Conservation (phyloP, 208 protist genomes). For the Leishmania amazonensis region DNA sequence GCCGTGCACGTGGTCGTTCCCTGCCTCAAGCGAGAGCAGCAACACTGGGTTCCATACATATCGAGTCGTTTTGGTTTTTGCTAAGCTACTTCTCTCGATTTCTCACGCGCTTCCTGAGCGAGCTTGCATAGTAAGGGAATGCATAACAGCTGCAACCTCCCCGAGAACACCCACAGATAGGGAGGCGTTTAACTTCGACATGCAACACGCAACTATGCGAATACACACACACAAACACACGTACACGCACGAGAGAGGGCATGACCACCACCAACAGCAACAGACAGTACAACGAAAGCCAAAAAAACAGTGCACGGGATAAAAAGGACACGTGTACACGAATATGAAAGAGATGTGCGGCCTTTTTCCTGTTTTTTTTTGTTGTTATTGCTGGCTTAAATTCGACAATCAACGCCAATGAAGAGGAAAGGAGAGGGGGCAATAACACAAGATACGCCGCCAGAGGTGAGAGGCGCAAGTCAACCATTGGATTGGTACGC, state of each 20-base stretch:
- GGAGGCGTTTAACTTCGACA: neutral
- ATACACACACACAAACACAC: neutral
- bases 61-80: neutral
- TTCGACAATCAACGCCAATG: too few species aligned
- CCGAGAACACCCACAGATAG: neutral
- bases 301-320: neutral
- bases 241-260: neutral
- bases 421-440: too few species aligned
- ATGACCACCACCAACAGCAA: neutral
- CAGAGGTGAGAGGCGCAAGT: too few species aligned
- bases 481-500: too few species aligned
- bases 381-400: too few species aligned
- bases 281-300: constrained; percentile 3
- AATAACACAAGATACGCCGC: too few species aligned
- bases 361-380: too few species aligned
- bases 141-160: neutral
- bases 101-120: neutral
- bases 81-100: neutral
- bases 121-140: neutral
- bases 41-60: neutral
- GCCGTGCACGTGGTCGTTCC: neutral
- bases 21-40: neutral
- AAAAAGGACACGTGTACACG: too few species aligned
- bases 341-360: too few species aligned
- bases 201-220: neutral